Conservation (phyloP, 2,329 filamentous ascomycete genomes). For the Exophiala aquamarina region DNA sequence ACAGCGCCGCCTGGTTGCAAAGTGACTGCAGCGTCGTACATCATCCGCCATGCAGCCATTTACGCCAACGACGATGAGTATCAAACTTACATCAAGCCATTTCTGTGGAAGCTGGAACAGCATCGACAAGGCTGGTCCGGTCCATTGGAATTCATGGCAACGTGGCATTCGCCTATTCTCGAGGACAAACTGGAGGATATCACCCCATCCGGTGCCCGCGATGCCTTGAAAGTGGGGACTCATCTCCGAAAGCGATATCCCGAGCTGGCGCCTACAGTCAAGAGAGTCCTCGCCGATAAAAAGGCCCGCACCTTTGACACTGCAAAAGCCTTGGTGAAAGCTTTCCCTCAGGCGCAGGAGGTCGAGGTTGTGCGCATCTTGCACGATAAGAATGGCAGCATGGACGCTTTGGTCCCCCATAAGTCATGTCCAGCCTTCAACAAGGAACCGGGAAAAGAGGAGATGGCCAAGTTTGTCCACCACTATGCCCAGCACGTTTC, state of each 20-base stretch:
- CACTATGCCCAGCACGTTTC: constrained; percentile 14
- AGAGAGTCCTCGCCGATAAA: constrained; percentile 20
- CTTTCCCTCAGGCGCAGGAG: constrained; percentile 16
- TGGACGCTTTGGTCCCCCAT: constrained; percentile 20
- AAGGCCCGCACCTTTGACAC: constrained; percentile 23
- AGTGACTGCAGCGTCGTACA: constrained; percentile 22
- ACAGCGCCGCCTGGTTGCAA: constrained; percentile 18
- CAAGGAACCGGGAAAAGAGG: constrained; percentile 18
- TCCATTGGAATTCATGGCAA: constrained; percentile 19
- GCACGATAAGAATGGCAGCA: constrained; percentile 19
- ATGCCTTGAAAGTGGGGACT: constrained; percentile 19
- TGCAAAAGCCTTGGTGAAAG: constrained; percentile 15
- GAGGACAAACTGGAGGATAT: constrained; percentile 22
- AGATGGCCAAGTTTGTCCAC: constrained; percentile 19
- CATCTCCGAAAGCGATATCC: constrained; percentile 21
- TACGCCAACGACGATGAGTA: constrained; percentile 26
- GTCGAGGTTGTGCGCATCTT: constrained; percentile 21
- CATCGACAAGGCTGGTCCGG: constrained; percentile 21
- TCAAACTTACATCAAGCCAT: constrained; percentile 24
- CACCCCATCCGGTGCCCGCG: constrained; percentile 20
- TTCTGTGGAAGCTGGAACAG: constrained; percentile 24
- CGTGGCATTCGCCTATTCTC: constrained; percentile 22
- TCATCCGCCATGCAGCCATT: constrained; percentile 22
- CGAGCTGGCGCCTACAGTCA: constrained; percentile 14
- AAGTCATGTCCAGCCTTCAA: constrained; percentile 21